Evolutionary conservation across 2,329 filamentous ascomycete genomes (phyloP), one percentile per base, ranked within the genome.

Genomic region (Cladosporium austrohemisphaericum): DNA sequence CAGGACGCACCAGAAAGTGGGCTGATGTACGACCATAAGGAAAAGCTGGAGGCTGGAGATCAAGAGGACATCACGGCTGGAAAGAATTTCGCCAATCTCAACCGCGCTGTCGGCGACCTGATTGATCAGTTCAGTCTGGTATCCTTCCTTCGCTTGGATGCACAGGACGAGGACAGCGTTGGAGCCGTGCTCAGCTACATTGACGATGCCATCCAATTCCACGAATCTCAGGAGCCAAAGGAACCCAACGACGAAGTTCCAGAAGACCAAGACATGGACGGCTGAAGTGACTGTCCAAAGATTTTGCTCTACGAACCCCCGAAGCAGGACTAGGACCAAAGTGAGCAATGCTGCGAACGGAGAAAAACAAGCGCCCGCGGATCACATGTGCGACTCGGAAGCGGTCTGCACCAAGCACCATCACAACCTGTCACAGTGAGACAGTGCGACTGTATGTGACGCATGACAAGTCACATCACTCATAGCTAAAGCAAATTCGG

Each of bases 41-140:
- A 67, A 40, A 66, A 67, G 2, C 59, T 65, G 28, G 68, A 70
- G 13, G 77, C 79, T 50, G 69, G 71, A 28, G 80, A 85, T 1
- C 50, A 55, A 38, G 75, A 79, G 50, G 80, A 85, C 53, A 79
- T 79, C 61, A 78, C 82, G 53, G 81, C 83, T 44, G 91, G 92
- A 3, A 77, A 81, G 1, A 87, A 87, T 14, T 97, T 95, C 69
- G 80, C 87, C 53, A 79, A 82, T 60, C 73, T 97, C 57, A 96
- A 96, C 66, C 80, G 82, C 53, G 92, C 92, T 0, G 92, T 98
- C 4, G 93, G 88, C 1, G 82, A 87, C 46, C 74, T 98, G 56
- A 95, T 98, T 57, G 93, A 97, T 68, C 93, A 89, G 68, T 98
- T 96, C 71, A 95, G 90, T 72, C 94, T 98, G 88, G 88, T 98